These are phyloP conservation scores for Microcos paniculata DNA, from an alignment of 345 rosid genomes.

Conservation along the genomic window DNA sequence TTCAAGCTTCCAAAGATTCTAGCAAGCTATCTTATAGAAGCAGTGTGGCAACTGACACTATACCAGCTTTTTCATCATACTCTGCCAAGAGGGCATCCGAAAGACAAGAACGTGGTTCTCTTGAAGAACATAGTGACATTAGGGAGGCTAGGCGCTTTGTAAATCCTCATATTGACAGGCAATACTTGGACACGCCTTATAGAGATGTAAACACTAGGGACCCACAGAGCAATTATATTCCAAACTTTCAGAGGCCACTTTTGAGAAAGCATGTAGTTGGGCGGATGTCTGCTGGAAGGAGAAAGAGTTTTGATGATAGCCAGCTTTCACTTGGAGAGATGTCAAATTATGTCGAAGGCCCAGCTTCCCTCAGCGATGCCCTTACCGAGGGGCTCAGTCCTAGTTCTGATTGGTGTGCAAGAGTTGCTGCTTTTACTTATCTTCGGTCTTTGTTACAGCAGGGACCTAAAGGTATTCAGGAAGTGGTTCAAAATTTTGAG, in stretches of 20 bases:
- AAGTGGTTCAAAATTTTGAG: slow-evolving; percentile 89
- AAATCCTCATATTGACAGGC: slow-evolving; percentile 65
- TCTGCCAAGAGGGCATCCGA: slow-evolving; percentile 67
- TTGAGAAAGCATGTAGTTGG: slow-evolving; percentile 78
- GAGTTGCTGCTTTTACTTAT: slow-evolving; percentile 93
- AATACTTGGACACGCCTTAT: slow-evolving; percentile 57
- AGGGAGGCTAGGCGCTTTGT: slow-evolving; percentile 67
- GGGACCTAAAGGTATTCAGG: slow-evolving; percentile 93
- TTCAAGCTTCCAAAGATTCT: slow-evolving; percentile 95
- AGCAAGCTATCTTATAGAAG: slow-evolving; percentile 61
- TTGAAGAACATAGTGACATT: slow-evolving; percentile 62
- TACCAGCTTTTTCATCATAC: slow-evolving; percentile 62
- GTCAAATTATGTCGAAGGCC: slow-evolving; percentile 75
- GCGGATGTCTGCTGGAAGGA: slow-evolving; percentile 82
- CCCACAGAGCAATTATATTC: slow-evolving; percentile 70
- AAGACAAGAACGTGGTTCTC: slow-evolving; percentile 67
- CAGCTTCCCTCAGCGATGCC: slow-evolving; percentile 85
- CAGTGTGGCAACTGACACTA: slow-evolving; percentile 54
- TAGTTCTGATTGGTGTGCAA: slow-evolving; percentile 95
- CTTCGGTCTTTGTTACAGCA: slow-evolving; percentile 84
- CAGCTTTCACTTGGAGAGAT: slow-evolving; percentile 81
- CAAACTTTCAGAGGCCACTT: slow-evolving; percentile 97
- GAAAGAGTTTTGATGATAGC: slow-evolving; percentile 90
- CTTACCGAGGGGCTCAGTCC: slow-evolving; percentile 85
- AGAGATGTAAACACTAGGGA: slow-evolving; percentile 66